Percentiles rank a stretch among this genome's conserved stretches.
Evolutionary conservation across 345 rosid species (phyloP).

Genomic region (Camelina laxa): DNA sequence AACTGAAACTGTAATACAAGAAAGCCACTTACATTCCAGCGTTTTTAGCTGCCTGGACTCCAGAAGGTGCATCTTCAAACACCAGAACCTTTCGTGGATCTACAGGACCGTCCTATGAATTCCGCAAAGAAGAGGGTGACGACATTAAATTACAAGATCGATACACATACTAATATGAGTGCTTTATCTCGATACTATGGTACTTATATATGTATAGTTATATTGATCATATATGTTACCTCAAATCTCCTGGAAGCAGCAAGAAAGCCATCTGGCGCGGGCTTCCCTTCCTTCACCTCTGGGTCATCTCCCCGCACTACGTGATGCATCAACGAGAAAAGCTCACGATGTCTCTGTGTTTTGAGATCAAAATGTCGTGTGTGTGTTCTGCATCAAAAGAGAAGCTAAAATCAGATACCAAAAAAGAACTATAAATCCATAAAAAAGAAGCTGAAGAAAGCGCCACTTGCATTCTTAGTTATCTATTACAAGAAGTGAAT

Average conservation of each 20-base stretch:
- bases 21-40: slow-evolving; percentile 82
- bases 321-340: slow-evolving; percentile 94
- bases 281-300: slow-evolving; percentile 94
- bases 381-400: slow-evolving; percentile 61
- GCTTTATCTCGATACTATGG: background rate
- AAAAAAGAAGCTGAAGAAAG: slow-evolving; percentile 8
- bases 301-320: slow-evolving; percentile 91
- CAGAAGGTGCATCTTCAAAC: slow-evolving; percentile 97
- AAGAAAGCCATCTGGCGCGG: slow-evolving; percentile 83
- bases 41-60: slow-evolving; percentile 88
- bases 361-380: slow-evolving; percentile 78
- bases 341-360: slow-evolving; percentile 75
- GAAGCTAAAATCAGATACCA: background rate
- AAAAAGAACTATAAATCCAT: background rate
- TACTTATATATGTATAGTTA: background rate
- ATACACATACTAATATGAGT: background rate
- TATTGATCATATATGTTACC: slow-evolving; percentile 48
- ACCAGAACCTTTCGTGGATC: slow-evolving; percentile 63
- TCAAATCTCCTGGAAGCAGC: slow-evolving; percentile 93
- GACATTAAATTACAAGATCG: slow-evolving; percentile 5
- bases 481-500: background rate
- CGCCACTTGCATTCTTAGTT: background rate
- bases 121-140: slow-evolving; percentile 26
- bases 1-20: slow-evolving; percentile 18
- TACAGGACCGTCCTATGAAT: slow-evolving; percentile 63